phyloP scores from a whole-genome alignment of 1,284 basidiomycete species.

The Ganoderma lingzhi region DNA sequence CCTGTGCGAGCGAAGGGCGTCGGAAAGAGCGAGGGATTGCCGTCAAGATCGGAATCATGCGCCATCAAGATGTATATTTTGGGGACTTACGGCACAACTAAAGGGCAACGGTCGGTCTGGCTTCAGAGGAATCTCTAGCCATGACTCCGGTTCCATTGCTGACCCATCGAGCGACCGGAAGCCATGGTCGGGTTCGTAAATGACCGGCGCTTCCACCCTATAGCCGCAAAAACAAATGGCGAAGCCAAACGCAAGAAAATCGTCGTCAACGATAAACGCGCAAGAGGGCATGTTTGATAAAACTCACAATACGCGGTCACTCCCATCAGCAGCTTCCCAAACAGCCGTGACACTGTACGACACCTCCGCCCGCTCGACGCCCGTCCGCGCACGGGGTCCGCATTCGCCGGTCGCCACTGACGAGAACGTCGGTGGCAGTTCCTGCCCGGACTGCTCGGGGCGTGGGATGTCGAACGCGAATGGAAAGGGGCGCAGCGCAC shows the following conservation, averaged over 20 bases:
- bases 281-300: neutral
- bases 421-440: conserved; percentile 67
- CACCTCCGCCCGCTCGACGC: conserved; percentile 55
- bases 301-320: conserved; percentile 58
- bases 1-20: conserved; percentile 43
- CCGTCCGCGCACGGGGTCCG: conserved; percentile 42
- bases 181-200: conserved; percentile 64
- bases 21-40: conserved; percentile 12
- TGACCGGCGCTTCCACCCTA: conserved; percentile 70
- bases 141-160: conserved; percentile 53
- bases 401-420: conserved; percentile 38
- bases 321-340: conserved; percentile 65
- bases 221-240: conserved; percentile 17
- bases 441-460: conserved; percentile 57
- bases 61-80: neutral
- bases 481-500: conserved; percentile 51
- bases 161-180: conserved; percentile 65
- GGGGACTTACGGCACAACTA: conserved; percentile 62
- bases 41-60: conserved; percentile 1
- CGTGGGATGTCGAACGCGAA: conserved; percentile 68
- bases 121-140: conserved; percentile 73
- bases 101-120: conserved; percentile 69
- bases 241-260: conserved; percentile 2
- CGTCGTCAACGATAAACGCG: neutral
- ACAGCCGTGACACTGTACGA: conserved; percentile 61